phyloP scores from a whole-genome alignment of 1,284 basidiomycete genomes.

The Tilletiaria anomala region DNA sequence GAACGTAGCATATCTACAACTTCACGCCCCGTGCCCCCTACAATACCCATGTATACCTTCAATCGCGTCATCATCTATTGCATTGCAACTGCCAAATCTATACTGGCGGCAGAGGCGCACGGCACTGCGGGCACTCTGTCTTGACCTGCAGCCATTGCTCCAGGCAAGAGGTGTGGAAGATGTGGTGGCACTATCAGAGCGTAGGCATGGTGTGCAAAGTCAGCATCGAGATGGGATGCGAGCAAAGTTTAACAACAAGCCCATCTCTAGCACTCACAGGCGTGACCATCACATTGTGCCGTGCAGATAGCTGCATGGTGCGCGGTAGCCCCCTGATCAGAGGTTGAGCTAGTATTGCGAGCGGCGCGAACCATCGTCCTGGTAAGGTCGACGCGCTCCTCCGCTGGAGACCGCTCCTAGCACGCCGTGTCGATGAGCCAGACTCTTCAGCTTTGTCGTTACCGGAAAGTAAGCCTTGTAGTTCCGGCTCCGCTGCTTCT shows the following conservation, averaged over 20 bases:
- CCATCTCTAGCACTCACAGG: constrained; percentile 4
- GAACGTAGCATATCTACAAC: no score
- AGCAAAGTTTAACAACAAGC: not conserved
- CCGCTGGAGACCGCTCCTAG: no score
- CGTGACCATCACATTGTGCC: constrained; percentile 10
- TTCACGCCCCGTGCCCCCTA: no score
- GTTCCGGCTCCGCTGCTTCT: constrained; percentile 1
- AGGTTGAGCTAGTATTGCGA: not conserved
- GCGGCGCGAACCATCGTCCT: not conserved
- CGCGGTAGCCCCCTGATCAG: no score
- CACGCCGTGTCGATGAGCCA: no score
- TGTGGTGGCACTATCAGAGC: constrained; percentile 4
- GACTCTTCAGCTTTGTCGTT: not conserved
- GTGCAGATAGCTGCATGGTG: no score
- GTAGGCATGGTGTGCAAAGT: not conserved
- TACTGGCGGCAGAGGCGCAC: no score
- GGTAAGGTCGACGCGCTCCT: no score
- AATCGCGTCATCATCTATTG: no score
- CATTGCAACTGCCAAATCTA: no score
- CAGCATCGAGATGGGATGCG: not conserved
- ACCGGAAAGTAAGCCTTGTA: constrained; percentile 1
- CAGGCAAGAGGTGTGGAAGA: constrained; percentile 8
- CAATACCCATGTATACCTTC: no score
- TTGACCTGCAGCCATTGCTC: constrained; percentile 10
- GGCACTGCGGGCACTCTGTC: constrained; percentile 10